Evolutionary conservation across 306 rosid species (phyloP).

Genomic region (Trifolium dubium): DNA sequence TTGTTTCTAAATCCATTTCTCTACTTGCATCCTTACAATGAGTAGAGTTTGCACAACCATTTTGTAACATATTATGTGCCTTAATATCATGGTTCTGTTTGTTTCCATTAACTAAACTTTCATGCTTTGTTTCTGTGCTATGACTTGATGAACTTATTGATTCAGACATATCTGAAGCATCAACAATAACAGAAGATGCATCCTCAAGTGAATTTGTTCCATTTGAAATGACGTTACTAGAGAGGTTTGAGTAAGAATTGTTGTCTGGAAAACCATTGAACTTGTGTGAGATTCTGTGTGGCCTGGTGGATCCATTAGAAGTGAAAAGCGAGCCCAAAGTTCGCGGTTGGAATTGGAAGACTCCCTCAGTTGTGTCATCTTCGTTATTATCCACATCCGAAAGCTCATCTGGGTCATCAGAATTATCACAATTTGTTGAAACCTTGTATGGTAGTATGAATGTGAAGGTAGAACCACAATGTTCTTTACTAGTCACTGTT

Average conservation of each 20-base stretch:
- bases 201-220: conserved; percentile 53
- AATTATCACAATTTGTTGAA: conserved; percentile 56
- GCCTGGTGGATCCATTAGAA: conserved; percentile 68
- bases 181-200: conserved; percentile 46
- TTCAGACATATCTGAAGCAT: conserved; percentile 49
- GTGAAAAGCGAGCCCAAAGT: conserved; percentile 83
- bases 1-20: conserved; percentile 43
- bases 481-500: conserved; percentile 84
- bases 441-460: conserved; percentile 89
- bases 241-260: conserved; percentile 48
- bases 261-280: conserved; percentile 56
- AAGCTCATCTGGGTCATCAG: conserved; percentile 80
- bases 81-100: conserved; percentile 40
- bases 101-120: conserved; percentile 38
- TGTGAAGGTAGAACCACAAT: conserved; percentile 84
- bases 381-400: conserved; percentile 65
- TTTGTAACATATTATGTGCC: conserved; percentile 40
- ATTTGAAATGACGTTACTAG: conserved; percentile 38
- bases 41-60: conserved; percentile 47
- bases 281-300: conserved; percentile 54
- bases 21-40: conserved; percentile 39
- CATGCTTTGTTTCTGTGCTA: conserved; percentile 34
- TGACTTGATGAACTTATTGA: conserved; percentile 52
- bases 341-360: conserved; percentile 89
- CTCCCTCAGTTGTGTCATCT: conserved; percentile 63